A percentile compares a stretch with the other conserved stretches of the same genome.
Conservation (phyloP, 2,329 filamentous ascomycete genomes). For the Alternaria sp. region DNA sequence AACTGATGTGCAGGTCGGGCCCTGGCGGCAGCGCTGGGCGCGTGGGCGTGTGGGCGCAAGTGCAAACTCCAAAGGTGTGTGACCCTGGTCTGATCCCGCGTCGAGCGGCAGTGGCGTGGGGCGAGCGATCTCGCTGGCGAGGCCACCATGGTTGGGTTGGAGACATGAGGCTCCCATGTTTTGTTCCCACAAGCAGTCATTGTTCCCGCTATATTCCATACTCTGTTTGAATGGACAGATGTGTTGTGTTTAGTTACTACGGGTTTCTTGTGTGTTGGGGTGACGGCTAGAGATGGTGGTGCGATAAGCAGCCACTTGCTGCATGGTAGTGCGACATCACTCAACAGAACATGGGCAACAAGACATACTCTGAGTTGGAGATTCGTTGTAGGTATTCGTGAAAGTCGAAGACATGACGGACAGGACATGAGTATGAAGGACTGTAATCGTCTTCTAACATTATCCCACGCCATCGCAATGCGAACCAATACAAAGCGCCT, state of each 20-base stretch:
- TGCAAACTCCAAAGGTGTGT: background rate
- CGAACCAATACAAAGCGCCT: slow-evolving; percentile 5
- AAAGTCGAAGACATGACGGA: background rate
- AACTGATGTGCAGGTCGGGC: slow-evolving; percentile 7
- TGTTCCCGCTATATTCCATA: background rate
- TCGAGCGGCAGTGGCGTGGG: slow-evolving; percentile 15
- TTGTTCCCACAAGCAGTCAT: background rate
- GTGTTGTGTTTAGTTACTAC: background rate
- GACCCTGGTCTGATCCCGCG: slow-evolving; percentile 9
- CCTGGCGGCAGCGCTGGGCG: slow-evolving; percentile 3
- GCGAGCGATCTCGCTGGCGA: slow-evolving; percentile 1
- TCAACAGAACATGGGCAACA: background rate
- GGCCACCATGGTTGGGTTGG: background rate
- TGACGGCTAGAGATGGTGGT: background rate
- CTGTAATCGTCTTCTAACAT: background rate
- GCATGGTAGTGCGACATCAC: background rate
- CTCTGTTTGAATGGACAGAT: background rate
- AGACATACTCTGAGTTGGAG: background rate
- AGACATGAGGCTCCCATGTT: background rate
- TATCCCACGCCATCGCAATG: slow-evolving; percentile 19
- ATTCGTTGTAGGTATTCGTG: background rate
- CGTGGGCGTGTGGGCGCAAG: slow-evolving; percentile 1
- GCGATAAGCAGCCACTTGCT: background rate
- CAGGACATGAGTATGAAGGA: background rate
- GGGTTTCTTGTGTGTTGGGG: background rate